phyloP scores from a whole-genome alignment of 495 filamentous ascomycete genomes.

The Podospora fimiseda region DNA sequence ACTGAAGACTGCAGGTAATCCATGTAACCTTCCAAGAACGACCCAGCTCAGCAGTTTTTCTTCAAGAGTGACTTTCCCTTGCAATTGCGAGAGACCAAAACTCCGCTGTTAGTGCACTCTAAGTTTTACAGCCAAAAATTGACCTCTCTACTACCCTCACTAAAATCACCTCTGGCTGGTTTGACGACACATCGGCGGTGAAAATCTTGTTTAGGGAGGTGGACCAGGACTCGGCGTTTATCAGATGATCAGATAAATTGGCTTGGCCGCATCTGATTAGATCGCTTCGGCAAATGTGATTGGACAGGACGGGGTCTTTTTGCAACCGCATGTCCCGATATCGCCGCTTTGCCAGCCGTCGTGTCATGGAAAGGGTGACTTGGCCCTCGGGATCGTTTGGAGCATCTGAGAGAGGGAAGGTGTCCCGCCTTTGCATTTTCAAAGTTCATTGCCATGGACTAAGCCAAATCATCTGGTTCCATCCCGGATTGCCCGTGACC shows the following conservation, averaged over 20 bases:
- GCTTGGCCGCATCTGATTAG: conserved; percentile 13
- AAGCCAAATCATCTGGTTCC: too few relatives aligned
- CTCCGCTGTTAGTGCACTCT: too few relatives aligned
- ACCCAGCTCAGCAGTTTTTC: too few relatives aligned
- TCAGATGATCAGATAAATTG: conserved; percentile 27
- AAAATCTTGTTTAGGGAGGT: not conserved
- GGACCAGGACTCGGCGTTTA: not conserved
- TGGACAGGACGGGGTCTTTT: too few relatives aligned
- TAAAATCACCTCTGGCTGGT: not conserved
- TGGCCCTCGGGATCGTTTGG: not conserved
- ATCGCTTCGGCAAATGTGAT: not conserved
- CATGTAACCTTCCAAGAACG: not conserved
- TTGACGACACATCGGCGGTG: too few relatives aligned
- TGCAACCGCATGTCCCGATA: not conserved
- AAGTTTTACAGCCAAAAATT: too few relatives aligned
- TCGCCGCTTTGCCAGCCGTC: conserved; percentile 9
- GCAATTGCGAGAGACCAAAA: too few relatives aligned
- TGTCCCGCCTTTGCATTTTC: not conserved
- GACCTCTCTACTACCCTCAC: too few relatives aligned
- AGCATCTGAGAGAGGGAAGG: not conserved
- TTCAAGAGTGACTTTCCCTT: too few relatives aligned
- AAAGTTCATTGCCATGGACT: too few relatives aligned
- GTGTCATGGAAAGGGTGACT: not conserved
- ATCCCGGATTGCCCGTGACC: too few relatives aligned
- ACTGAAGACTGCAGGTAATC: not conserved